Percentiles rank a stretch among this genome's conserved stretches.
These are phyloP conservation scores for Serendipita indica DNA, from an alignment of 768 basidiomycete species.

Conservation along the genomic window DNA sequence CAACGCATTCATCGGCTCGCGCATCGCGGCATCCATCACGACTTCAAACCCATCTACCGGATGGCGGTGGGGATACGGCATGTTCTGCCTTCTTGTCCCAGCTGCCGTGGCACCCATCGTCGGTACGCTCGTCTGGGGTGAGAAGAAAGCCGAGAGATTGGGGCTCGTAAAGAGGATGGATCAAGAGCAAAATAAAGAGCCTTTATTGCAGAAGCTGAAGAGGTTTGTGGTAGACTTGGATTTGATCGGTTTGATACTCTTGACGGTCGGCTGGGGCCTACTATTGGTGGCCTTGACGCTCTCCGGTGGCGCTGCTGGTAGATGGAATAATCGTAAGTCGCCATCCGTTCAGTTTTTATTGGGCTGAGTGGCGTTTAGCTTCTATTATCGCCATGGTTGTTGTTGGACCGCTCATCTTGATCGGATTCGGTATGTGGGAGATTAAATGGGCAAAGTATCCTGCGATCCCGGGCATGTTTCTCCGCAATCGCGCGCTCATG, in stretches of 20 bases:
- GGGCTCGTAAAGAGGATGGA: constrained; percentile 21
- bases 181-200: neutral
- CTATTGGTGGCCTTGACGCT: constrained; percentile 42
- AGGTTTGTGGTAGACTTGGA: constrained; percentile 26
- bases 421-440: constrained; percentile 32
- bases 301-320: constrained; percentile 24
- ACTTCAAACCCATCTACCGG: constrained; percentile 26
- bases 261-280: constrained; percentile 35
- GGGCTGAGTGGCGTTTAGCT: constrained; percentile 19
- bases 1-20: constrained; percentile 47
- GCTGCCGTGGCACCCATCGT: constrained; percentile 37
- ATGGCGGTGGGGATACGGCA: constrained; percentile 58
- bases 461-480: constrained; percentile 45
- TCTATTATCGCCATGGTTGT: constrained; percentile 39
- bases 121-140: constrained; percentile 39
- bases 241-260: constrained; percentile 33
- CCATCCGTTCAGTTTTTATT: no score
- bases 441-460: constrained; percentile 39
- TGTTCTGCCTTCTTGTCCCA: constrained; percentile 45
- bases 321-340: constrained; percentile 32
- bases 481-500: constrained; percentile 42
- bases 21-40: constrained; percentile 32
- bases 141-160: constrained; percentile 31
- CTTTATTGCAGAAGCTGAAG: no score
- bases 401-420: constrained; percentile 30